These are phyloP conservation scores for Huntiella omanensis DNA, from an alignment of 2,329 filamentous ascomycete species.

Conservation along the genomic window DNA sequence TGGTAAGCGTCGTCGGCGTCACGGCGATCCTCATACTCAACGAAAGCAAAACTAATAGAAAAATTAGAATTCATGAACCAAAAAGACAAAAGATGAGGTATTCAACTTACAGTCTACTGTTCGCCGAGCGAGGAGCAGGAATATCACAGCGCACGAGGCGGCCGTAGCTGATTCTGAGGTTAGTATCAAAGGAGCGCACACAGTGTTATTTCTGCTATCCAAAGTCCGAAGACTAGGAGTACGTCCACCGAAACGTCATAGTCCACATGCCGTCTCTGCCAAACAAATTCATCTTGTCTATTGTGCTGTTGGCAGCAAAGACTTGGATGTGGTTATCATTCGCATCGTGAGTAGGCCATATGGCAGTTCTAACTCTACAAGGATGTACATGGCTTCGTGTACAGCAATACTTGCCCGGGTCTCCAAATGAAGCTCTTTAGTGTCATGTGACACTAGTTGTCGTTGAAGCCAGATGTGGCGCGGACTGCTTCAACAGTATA, in stretches of 20 bases:
- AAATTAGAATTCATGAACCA: neutral
- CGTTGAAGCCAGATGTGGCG: no score
- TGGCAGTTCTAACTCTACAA: no score
- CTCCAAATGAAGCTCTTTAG: no score
- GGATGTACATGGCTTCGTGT: no score
- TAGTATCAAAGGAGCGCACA: constrained; percentile 6
- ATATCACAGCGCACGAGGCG: constrained; percentile 97
- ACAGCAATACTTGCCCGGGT: no score
- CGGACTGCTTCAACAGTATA: no score
- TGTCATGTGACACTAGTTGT: no score
- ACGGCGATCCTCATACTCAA: constrained; percentile 95
- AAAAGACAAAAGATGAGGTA: neutral
- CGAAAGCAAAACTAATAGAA: constrained; percentile 65
- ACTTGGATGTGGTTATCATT: no score
- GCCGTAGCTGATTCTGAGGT: constrained; percentile 51
- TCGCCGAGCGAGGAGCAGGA: constrained; percentile 81
- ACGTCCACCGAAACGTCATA: neutral
- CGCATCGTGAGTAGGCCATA: no score
- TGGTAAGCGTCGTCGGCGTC: constrained; percentile 98
- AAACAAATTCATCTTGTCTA: neutral
- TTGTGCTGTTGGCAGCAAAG: constrained; percentile 10
- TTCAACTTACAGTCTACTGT: constrained; percentile 73
- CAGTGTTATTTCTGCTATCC: constrained; percentile 1
- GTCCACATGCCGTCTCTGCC: neutral
- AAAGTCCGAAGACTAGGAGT: neutral